These are phyloP conservation scores for Pseudozyma sp. DNA, from an alignment of 1,284 basidiomycete species.

Conservation along the genomic window DNA sequence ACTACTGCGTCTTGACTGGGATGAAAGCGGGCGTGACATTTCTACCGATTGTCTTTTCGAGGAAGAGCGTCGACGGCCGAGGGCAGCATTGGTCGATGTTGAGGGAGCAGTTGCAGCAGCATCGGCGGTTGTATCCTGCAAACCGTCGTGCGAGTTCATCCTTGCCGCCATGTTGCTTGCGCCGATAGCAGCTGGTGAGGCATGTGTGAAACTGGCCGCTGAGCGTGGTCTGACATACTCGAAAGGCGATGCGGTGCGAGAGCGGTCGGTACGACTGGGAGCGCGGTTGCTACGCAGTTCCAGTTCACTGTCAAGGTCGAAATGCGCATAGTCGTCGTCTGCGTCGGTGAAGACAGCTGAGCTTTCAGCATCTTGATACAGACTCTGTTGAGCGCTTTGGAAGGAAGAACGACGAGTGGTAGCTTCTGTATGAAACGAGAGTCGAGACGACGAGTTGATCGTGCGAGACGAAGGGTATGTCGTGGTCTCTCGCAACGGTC, in stretches of 20 bases:
- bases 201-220: conserved; percentile 5
- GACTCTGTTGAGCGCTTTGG: conserved; percentile 31
- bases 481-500: conserved; percentile 2
- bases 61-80: conserved; percentile 14
- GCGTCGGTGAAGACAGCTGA: conserved; percentile 28
- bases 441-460: conserved; percentile 28
- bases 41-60: conserved; percentile 21
- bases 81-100: not conserved
- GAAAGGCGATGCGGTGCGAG: conserved; percentile 24
- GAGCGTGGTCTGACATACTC: conserved; percentile 6
- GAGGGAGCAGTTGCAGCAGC: not conserved
- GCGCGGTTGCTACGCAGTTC: conserved; percentile 20
- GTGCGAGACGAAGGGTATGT: conserved; percentile 22
- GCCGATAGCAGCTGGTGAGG: not conserved
- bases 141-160: conserved; percentile 5
- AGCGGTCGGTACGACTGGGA: conserved; percentile 9
- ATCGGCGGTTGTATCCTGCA: conserved; percentile 20
- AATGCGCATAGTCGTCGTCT: conserved; percentile 10
- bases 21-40: conserved; percentile 16
- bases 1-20: conserved; percentile 31
- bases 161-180: not conserved
- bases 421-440: conserved; percentile 32
- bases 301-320: conserved; percentile 28
- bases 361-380: conserved; percentile 35
- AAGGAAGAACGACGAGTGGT: conserved; percentile 36